Base-by-base conservation (phyloP, 306 rosid genomes). In the Ammopiptanthus mongolicus region DNA sequence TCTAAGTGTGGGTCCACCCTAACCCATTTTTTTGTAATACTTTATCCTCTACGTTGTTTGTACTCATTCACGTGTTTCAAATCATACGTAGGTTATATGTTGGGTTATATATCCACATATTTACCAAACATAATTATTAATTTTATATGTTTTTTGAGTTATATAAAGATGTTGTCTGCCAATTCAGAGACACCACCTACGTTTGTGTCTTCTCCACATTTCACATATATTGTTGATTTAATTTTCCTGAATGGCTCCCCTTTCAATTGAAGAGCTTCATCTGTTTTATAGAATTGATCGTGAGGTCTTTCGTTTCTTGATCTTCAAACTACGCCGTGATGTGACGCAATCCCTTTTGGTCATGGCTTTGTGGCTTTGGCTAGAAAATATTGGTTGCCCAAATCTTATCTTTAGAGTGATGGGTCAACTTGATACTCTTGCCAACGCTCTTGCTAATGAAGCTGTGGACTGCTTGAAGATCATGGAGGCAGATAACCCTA, bases 301-400 rank as follows among this genome's bases (percentile, higher is more conserved):
- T 8, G 81, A 84, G 2, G 33, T 87, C 0, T 83, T 91, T 21
- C 64, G 82, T 2, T 70, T 83, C 6, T 36, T 91, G 17, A 73
- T 89, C 17, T 7, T 77, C 3, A 66, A 39, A 2, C 62, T 86
- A 14, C 50, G 0, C 1, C 74, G 84, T 8, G 81, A 77, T 34
- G 31, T 82, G 0, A 71, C 87, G 0, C 78, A 86, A 6, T 81
- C 91, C 11, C 48, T 91, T 36, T 71, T 89, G 0, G 76, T 86
- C 57, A 86, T 91, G 84, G 84, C 92, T 31, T 12, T 88, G 0
- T 89, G 97, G 97, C 55, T 87, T 1, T 91, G 88, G 91, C 78
- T 91, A 0, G 87, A 87, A 29, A 69, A 80, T 15, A 65, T 71
- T 12, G 83, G 87, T 14, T 83, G 50, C 63, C 77, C 78, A 5